phyloP scores from a whole-genome alignment of 495 filamentous ascomycete species.

The Platismatia glauca region DNA sequence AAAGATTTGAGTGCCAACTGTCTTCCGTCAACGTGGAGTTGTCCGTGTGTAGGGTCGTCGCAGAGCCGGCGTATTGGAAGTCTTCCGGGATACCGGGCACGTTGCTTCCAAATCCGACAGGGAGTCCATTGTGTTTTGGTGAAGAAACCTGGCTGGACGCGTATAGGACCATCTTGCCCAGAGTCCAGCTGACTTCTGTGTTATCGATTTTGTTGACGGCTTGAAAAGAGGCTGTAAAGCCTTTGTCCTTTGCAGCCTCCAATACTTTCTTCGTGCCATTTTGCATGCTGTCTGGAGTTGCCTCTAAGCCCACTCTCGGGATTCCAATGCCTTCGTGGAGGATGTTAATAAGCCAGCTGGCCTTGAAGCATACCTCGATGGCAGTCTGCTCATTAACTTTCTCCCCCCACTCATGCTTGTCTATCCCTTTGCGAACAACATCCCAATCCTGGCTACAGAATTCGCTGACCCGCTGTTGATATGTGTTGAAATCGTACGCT shows the following conservation, averaged over 20 bases:
- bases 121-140: slow-evolving; percentile 46
- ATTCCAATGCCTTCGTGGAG: slow-evolving; percentile 93
- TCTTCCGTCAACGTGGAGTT: slow-evolving; percentile 38
- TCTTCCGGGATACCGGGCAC: slow-evolving; percentile 54
- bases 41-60: slow-evolving; percentile 27
- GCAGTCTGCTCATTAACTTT: slow-evolving; percentile 68
- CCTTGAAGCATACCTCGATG: slow-evolving; percentile 90
- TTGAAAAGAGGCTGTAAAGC: slow-evolving; percentile 82
- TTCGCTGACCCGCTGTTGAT: slow-evolving; percentile 72
- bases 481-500: slow-evolving; percentile 84
- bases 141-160: slow-evolving; percentile 79
- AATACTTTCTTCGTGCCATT: slow-evolving; percentile 72
- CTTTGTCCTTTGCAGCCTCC: slow-evolving; percentile 62
- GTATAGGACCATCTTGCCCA: slow-evolving; percentile 97
- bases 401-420: slow-evolving; percentile 59
- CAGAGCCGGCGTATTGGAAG: slow-evolving; percentile 74
- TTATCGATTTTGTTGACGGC: slow-evolving; percentile 86
- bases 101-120: slow-evolving; percentile 91
- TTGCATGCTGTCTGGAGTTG: slow-evolving; percentile 34
- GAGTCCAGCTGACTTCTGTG: slow-evolving; percentile 95
- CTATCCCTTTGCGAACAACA: slow-evolving; percentile 56
- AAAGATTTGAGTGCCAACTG: slow-evolving; percentile 66
- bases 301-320: slow-evolving; percentile 77
- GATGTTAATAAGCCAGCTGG: slow-evolving; percentile 93
- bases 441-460: slow-evolving; percentile 83